A percentile compares a stretch with the other conserved stretches of the same genome.
Evolutionary conservation across 192 early-diverging fungal species (phyloP).

Genomic region (Coemansia sp.): DNA sequence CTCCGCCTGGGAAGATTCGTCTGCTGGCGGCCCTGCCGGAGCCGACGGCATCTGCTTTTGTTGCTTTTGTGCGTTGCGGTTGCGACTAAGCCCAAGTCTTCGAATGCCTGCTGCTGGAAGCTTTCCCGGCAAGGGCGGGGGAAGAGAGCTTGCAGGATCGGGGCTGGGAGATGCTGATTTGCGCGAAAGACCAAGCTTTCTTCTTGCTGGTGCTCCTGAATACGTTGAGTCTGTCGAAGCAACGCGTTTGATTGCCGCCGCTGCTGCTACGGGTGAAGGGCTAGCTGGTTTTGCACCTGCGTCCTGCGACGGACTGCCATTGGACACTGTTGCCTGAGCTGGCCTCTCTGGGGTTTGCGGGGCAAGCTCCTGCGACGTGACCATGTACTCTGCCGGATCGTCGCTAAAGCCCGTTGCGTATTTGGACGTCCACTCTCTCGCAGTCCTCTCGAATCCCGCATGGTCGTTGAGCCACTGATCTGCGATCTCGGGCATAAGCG

Average conservation of each 20-base stretch:
- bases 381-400: conserved; percentile 17
- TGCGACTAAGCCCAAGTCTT: conserved; percentile 45
- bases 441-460: conserved; percentile 19
- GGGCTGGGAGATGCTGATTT: conserved; percentile 23
- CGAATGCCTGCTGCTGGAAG: conserved; percentile 21
- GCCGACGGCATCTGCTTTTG: background rate
- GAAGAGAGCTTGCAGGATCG: conserved; percentile 1
- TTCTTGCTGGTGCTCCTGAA: conserved; percentile 3
- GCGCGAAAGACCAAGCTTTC: conserved; percentile 20
- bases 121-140: conserved; percentile 23
- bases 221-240: background rate
- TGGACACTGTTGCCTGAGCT: background rate
- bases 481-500: conserved; percentile 64
- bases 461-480: conserved; percentile 31
- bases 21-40: background rate
- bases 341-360: background rate
- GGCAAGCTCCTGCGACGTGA: conserved; percentile 12
- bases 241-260: background rate
- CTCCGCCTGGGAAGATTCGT: conserved; percentile 35
- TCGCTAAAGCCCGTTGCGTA: conserved; percentile 24
- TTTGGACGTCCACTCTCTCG: conserved; percentile 36
- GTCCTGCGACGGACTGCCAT: background rate
- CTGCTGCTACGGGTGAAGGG: background rate
- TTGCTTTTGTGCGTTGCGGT: conserved; percentile 11
- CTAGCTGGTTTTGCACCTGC: background rate